Percentiles rank a stretch among this genome's conserved stretches.
Conservation (phyloP, 2,329 filamentous ascomycete genomes). For the Talaromyces sp. region DNA sequence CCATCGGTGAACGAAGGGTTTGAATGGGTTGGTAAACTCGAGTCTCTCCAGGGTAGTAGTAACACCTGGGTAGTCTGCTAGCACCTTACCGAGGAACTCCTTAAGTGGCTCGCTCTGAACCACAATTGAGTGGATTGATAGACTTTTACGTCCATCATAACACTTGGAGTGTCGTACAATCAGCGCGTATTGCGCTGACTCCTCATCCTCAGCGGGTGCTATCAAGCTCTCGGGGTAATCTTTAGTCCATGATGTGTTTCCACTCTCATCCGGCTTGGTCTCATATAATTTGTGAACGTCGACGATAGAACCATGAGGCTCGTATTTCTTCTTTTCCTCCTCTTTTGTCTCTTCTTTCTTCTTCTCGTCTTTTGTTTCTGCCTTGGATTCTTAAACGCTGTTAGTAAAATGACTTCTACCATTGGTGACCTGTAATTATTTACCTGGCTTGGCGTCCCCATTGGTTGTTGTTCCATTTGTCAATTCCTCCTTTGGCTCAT, state of each 20-base stretch:
- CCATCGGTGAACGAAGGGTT: constrained; percentile 70
- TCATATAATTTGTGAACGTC: constrained; percentile 54
- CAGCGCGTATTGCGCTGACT: constrained; percentile 64
- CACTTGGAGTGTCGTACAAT: constrained; percentile 62
- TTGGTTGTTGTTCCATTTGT: background rate
- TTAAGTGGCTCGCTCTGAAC: constrained; percentile 66
- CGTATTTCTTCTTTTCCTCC: constrained; percentile 15
- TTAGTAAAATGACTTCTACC: background rate
- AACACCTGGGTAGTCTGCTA: constrained; percentile 63
- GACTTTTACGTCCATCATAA: constrained; percentile 61
- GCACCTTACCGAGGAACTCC: constrained; percentile 56
- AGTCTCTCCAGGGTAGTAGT: constrained; percentile 62
- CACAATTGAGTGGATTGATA: constrained; percentile 64
- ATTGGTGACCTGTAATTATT: background rate
- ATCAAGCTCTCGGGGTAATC: constrained; percentile 58
- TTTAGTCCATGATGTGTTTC: constrained; percentile 59
- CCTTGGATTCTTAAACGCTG: background rate
- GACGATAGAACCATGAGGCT: constrained; percentile 33
- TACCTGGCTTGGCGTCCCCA: background rate
- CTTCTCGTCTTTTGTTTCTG: background rate
- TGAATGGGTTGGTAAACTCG: constrained; percentile 63
- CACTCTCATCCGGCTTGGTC: constrained; percentile 55
- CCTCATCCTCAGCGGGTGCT: constrained; percentile 62
- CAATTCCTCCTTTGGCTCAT: background rate
- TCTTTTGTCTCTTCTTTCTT: constrained; percentile 2